These are phyloP conservation scores for Cyberlindnera galapagoensis DNA, from an alignment of 805 yeast genomes.

Conservation along the genomic window DNA sequence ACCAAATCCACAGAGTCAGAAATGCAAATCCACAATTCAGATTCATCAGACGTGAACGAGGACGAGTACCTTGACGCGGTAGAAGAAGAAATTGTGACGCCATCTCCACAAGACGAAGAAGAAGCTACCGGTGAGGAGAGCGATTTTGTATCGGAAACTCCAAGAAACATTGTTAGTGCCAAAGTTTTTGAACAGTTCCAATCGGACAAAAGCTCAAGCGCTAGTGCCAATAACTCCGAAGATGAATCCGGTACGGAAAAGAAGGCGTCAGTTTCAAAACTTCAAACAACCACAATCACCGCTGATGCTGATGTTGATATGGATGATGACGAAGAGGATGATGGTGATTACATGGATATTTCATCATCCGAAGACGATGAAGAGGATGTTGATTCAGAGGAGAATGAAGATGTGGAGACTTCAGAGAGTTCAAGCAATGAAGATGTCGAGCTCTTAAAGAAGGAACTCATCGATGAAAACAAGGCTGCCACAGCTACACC, in stretches of 20 bases:
- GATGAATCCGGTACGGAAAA: no score
- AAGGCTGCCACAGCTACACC: conserved; percentile 19
- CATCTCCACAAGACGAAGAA: conserved; percentile 3
- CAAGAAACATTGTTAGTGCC: conserved; percentile 17
- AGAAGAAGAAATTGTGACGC: no score
- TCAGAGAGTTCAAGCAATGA: conserved; percentile 4
- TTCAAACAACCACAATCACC: no score
- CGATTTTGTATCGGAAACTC: conserved; percentile 8
- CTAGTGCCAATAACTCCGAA: conserved; percentile 16
- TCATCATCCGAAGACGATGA: conserved; percentile 14
- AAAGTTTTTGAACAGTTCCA: conserved; percentile 18
- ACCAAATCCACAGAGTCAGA: not conserved
- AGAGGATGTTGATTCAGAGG: conserved; percentile 7
- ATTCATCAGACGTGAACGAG: not conserved
- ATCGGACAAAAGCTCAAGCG: conserved; percentile 9
- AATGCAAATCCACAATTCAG: not conserved
- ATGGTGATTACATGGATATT: conserved; percentile 22
- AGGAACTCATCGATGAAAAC: conserved; percentile 21
- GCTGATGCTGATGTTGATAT: conserved; percentile 40
- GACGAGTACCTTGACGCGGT: no score
- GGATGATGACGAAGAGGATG: conserved; percentile 15
- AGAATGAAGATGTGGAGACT: conserved; percentile 5
- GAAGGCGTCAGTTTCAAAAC: no score
- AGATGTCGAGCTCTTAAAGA: conserved; percentile 13
- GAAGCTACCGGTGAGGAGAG: not conserved